Base-by-base conservation (phyloP, 2,329 filamentous ascomycete species). In the Pyrenophora tritici-repentis region DNA sequence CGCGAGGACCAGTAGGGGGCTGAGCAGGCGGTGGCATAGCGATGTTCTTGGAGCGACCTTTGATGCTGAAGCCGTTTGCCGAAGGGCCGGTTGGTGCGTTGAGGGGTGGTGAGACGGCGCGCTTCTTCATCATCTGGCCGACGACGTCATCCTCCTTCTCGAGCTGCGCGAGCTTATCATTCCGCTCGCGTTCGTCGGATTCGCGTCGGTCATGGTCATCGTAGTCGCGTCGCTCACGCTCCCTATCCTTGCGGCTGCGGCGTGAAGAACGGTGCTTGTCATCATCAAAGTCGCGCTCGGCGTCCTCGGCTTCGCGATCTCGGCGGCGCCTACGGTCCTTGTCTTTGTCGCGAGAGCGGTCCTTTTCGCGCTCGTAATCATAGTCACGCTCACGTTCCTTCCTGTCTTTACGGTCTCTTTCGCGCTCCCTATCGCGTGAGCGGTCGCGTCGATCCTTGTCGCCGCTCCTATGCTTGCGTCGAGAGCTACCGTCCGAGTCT, bases 361-460 rank as follows among this genome's bases (percentile, higher is more conserved):
- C 65, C 47, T 70, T 62, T 38, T 69, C 66, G 10, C 67, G 62
- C 24, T 71, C 65, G 46, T 70, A 62, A 39, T 68, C 66, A 32
- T 78, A 72, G 12, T 82, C 79, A 71, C 66, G 65, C 6, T 83
- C 80, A 50, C 79, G 78, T 35, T 88, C 84, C 57, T 61, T 65
- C 20, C 80, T 81, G n/a, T 69, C 65, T 22, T 60, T 64, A 29
- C 64, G 65, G 24, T 75, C 70, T 14, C 67, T 60, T 8, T 72
- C 67, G 33, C 71, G 68, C 4, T 67, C 64, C 36, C 56, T 63
- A 5, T 75, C 71, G 38, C 70, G 61, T 14, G 62, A 66, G 41
- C 64, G 61, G 29, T 53, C 45, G 47, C 59, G 67, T 45, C 70
- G 72, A 12, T 71, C 66, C 39, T 67, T 71, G 14, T 75, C 71